Conservation (phyloP, 2,329 filamentous ascomycete species). For the Myriosclerotinia curreyana region DNA sequence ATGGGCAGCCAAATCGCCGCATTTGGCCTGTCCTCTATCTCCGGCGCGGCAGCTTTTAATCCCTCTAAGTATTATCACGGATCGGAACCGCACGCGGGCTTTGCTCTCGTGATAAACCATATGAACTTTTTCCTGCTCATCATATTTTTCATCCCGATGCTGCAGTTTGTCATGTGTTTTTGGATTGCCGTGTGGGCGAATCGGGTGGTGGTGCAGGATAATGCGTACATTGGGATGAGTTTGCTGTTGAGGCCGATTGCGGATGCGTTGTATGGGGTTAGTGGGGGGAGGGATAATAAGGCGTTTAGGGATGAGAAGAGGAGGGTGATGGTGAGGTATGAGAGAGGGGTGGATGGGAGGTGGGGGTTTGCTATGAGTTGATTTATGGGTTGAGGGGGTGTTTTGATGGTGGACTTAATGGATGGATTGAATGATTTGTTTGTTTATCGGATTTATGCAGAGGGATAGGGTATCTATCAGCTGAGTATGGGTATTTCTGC, state of each 20-base stretch:
- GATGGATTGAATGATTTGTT: not conserved
- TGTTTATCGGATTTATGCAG: too few species aligned
- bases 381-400: not conserved
- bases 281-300: constrained; percentile 30
- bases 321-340: constrained; percentile 32
- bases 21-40: constrained; percentile 41
- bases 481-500: not conserved
- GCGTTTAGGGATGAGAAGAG: constrained; percentile 32
- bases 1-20: constrained; percentile 43
- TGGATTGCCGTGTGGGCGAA: constrained; percentile 33
- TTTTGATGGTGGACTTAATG: not conserved
- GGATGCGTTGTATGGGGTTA: constrained; percentile 33
- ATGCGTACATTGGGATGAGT: constrained; percentile 33
- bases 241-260: constrained; percentile 36
- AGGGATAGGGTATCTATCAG: too few species aligned
- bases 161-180: constrained; percentile 33
- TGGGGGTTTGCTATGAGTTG: constrained; percentile 33
- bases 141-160: constrained; percentile 34
- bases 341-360: constrained; percentile 28
- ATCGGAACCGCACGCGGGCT: constrained; percentile 27
- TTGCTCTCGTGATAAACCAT: constrained; percentile 42
- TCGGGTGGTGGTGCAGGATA: constrained; percentile 33
- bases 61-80: constrained; percentile 24
- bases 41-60: constrained; percentile 29
- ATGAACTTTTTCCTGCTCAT: constrained; percentile 46